phyloP scores from a whole-genome alignment of 2,329 filamentous ascomycete genomes.

The Aspergillus intermedius region DNA sequence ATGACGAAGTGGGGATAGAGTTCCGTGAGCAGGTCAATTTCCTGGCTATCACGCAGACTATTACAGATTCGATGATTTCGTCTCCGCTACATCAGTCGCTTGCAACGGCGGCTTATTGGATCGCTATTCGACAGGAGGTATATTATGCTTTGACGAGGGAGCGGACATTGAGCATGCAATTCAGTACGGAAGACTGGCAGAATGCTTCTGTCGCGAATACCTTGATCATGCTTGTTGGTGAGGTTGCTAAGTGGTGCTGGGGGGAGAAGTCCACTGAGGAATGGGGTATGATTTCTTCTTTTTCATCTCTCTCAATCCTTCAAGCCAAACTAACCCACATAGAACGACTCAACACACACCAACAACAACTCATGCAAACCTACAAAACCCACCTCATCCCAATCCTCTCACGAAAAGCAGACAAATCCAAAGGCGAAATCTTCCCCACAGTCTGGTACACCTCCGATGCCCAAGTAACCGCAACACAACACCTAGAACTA shows the following conservation, averaged over 20 bases:
- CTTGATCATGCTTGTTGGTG: conserved; percentile 14
- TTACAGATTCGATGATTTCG: conserved; percentile 16
- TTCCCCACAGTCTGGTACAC: conserved; percentile 14
- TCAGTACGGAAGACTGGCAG: conserved; percentile 6
- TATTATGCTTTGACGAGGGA: conserved; percentile 18
- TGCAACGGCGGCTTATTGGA: conserved; percentile 18
- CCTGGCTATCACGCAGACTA: conserved; percentile 17
- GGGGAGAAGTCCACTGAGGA: conserved; percentile 6
- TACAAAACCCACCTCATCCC: conserved; percentile 2
- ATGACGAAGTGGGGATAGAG: conserved; percentile 9
- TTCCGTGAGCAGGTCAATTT: conserved; percentile 12
- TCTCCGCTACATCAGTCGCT: conserved; percentile 12
- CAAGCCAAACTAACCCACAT: neutral
- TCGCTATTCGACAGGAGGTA: conserved; percentile 19
- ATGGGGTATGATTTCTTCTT: conserved; percentile 8
- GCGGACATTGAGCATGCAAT: conserved; percentile 8
- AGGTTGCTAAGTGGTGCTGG: conserved; percentile 17
- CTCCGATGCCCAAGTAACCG: conserved; percentile 16
- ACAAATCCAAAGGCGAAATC: neutral
- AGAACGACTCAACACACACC: conserved; percentile 4
- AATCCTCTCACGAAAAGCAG: neutral
- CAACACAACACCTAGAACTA: conserved; percentile 15
- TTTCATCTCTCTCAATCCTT: too few species aligned
- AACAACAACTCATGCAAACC: neutral
- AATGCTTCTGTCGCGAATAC: conserved; percentile 9